Base-by-base conservation (phyloP, 495 filamentous ascomycete species). In the Penicillium coprophilum region DNA sequence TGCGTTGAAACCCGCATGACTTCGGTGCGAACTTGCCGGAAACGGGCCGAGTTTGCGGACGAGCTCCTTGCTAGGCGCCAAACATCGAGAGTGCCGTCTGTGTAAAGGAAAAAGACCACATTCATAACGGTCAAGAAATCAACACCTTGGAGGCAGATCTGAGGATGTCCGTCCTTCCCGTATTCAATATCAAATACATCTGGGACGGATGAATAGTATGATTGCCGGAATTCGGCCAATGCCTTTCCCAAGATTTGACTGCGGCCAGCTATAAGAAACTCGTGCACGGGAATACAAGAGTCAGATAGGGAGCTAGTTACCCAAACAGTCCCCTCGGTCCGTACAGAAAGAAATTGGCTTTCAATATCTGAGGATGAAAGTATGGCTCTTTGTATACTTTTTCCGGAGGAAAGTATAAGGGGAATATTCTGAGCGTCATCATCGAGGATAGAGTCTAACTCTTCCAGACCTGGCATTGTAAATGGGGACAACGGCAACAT, bases 41-140 rank as follows among this genome's bases (percentile, higher is more conserved):
- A 92, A 46, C 87, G 77, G 55, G 70, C 80, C 9, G 85, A 84
- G 69, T 86, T 79, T 36, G 81, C 77, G 24, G 84, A 80, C 21
- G 77, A 80, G 45, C 81, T 80, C 43, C 82, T 83, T 12, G 84
- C 85, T 53, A 80, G 70, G 46, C 92, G 87, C 94, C 94, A 98
- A 15, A 90, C 85, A 55, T 94, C 91, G 36, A 96, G 75, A 24
- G 93, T 75, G 23, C 71, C 79, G 62, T 97, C 94, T 21, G 85
- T 84, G 69, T 97, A 97, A 8, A 89, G 64, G 65, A 89, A 97
- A 32, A 90, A 79, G 0, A 86, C 81, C 7, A 97, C 60, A 60
- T 96, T 92, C 61, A 95, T 73, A 20, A 96, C 58, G 3, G 89
- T 84, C 46, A 94, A 67, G 43, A 91, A 79, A 63, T 96, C 91